These are phyloP conservation scores for Cutaneotrichosporon sp. DNA, from an alignment of 1,284 basidiomycete species.

Conservation along the genomic window DNA sequence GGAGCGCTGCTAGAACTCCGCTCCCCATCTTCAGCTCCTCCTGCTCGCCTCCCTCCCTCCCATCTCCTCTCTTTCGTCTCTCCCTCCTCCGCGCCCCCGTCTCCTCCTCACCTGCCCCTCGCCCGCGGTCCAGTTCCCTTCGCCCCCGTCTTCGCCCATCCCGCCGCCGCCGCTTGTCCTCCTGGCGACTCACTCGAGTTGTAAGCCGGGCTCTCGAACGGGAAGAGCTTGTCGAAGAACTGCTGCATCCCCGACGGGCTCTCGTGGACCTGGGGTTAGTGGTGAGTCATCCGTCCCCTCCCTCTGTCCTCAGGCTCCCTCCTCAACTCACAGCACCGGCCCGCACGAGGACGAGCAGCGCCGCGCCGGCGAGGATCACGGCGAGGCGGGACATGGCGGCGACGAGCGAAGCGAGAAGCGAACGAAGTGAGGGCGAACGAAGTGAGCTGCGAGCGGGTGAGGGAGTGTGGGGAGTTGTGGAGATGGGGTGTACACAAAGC, in stretches of 20 bases:
- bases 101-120: too few species aligned
- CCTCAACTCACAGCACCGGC: slow-evolving; percentile 5
- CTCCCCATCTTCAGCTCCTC: too few species aligned
- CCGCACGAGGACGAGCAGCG: neutral
- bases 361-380: slow-evolving; percentile 3
- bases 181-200: slow-evolving; percentile 66
- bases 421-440: too few species aligned
- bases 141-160: too few species aligned
- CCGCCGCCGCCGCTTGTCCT: too few species aligned
- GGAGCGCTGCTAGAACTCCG: too few species aligned
- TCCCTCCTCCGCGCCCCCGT: too few species aligned
- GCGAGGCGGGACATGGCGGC: neutral
- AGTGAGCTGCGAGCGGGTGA: neutral
- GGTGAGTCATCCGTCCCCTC: too few species aligned
- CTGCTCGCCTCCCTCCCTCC: too few species aligned
- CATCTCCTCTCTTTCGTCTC: too few species aligned
- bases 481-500: neutral
- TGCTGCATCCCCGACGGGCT: slow-evolving; percentile 45
- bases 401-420: neutral
- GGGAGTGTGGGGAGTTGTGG: neutral
- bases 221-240: slow-evolving; percentile 75
- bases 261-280: neutral
- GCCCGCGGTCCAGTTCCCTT: too few species aligned
- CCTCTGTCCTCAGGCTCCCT: too few species aligned
- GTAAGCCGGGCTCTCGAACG: slow-evolving; percentile 76